Evolutionary conservation across 2,329 filamentous ascomycete genomes (phyloP).

Genomic region (Ceratocystis variospora): DNA sequence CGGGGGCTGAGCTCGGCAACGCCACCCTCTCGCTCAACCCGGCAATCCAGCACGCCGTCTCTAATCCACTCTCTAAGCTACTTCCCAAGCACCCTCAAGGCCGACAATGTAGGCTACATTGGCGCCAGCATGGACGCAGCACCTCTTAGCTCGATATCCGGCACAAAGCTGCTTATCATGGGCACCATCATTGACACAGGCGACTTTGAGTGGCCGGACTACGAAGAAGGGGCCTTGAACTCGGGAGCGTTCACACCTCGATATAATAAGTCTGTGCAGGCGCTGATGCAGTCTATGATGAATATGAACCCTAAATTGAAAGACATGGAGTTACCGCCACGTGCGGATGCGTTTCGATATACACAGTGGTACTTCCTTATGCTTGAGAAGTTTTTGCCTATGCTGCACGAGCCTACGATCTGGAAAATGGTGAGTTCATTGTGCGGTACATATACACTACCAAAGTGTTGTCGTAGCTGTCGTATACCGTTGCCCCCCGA

Average conservation of each 20-base stretch:
- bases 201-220: constrained; percentile 52
- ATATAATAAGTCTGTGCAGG: constrained; percentile 59
- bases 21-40: constrained; percentile 17
- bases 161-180: constrained; percentile 62
- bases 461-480: background rate
- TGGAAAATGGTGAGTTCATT: constrained; percentile 44
- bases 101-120: constrained; percentile 51
- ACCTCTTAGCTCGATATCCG: constrained; percentile 58
- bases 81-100: constrained; percentile 37
- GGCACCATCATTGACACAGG: constrained; percentile 69
- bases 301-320: constrained; percentile 44
- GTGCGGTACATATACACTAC: no score
- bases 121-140: constrained; percentile 38
- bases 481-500: background rate
- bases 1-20: constrained; percentile 22
- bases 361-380: constrained; percentile 63
- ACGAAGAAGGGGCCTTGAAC: constrained; percentile 37
- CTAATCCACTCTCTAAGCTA: constrained; percentile 25
- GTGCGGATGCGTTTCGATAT: constrained; percentile 52
- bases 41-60: constrained; percentile 16
- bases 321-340: constrained; percentile 47
- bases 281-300: constrained; percentile 52
- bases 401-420: constrained; percentile 65
- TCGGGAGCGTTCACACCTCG: constrained; percentile 28
- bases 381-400: constrained; percentile 56